Conservation (phyloP, 106 monocot species). For the Hemerocallis citrina region DNA sequence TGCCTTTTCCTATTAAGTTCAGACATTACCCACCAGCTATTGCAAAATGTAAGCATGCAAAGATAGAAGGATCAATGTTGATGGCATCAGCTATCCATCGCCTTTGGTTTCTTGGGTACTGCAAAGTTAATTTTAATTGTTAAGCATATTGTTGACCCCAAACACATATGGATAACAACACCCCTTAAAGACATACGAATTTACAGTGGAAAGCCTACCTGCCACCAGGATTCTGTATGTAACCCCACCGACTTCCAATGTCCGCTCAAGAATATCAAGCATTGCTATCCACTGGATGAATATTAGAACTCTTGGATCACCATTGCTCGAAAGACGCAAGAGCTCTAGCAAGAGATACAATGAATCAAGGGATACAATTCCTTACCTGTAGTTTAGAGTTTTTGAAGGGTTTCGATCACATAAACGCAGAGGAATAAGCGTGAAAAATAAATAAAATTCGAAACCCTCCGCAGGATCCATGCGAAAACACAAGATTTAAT, state of each 20-base stretch:
- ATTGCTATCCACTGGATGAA: no score
- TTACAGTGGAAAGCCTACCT: conserved; percentile 27
- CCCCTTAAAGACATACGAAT: not conserved
- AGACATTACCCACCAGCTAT: conserved; percentile 96
- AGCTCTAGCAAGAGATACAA: no score
- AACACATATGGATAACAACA: not conserved
- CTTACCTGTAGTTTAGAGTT: no score
- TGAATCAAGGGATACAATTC: not conserved
- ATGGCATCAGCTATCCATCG: conserved; percentile 90
- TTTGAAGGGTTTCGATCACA: no score
- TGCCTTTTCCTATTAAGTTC: conserved; percentile 95
- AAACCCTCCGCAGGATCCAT: no score
- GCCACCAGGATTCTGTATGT: conserved; percentile 85
- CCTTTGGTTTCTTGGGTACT: conserved; percentile 86
- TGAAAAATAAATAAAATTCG: no score
- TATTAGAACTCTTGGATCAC: no score
- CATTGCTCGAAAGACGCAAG: conserved; percentile 47
- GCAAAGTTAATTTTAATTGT: conserved; percentile 12
- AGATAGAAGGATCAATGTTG: conserved; percentile 85
- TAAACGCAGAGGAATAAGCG: no score
- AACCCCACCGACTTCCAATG: conserved; percentile 82
- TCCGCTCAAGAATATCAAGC: conserved; percentile 99
- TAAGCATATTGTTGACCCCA: no score
- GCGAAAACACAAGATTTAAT: no score
- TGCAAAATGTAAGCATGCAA: conserved; percentile 93